Conservation (phyloP, 1,284 basidiomycete genomes). For the Fistulinella staudtii region DNA sequence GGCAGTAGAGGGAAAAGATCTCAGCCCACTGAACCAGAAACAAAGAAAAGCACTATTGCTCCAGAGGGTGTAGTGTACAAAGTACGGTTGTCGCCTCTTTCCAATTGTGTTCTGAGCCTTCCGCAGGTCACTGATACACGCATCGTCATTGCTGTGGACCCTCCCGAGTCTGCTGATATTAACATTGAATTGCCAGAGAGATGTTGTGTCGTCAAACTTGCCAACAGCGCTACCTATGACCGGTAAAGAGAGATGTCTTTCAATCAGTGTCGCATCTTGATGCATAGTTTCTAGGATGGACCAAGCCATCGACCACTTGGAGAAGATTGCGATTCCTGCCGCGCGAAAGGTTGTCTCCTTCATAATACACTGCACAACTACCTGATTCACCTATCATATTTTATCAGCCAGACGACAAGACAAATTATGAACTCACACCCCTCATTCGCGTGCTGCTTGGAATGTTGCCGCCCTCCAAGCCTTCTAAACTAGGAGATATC, state of each 20-base stretch:
- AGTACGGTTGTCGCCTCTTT: slow-evolving; percentile 35
- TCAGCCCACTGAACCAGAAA: slow-evolving; percentile 29
- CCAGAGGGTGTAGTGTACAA: slow-evolving; percentile 83
- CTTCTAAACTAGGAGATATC: slow-evolving; percentile 39
- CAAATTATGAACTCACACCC: slow-evolving; percentile 41
- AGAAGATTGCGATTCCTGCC: slow-evolving; percentile 33
- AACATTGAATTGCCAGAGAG: slow-evolving; percentile 80
- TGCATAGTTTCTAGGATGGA: slow-evolving; percentile 63
- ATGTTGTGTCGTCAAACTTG: slow-evolving; percentile 82
- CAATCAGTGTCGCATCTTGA: neutral
- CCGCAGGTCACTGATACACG: slow-evolving; percentile 69
- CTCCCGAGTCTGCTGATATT: slow-evolving; percentile 51
- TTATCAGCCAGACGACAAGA: slow-evolving; percentile 37
- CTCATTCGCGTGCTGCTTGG: slow-evolving; percentile 69
- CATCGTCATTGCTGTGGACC: slow-evolving; percentile 73
- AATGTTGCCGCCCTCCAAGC: too few species aligned
- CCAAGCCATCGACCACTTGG: slow-evolving; percentile 54
- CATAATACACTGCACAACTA: slow-evolving; percentile 1
- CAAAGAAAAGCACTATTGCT: slow-evolving; percentile 39
- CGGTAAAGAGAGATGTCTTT: slow-evolving; percentile 44
- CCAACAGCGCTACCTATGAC: slow-evolving; percentile 44
- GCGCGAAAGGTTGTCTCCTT: slow-evolving; percentile 20
- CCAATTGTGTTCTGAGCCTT: slow-evolving; percentile 3
- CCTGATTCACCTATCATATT: slow-evolving; percentile 11
- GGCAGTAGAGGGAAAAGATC: slow-evolving; percentile 44